Evolutionary conservation across 139 green algal genomes (phyloP), one percentile per base, ranked within the genome.

Genomic region (Chlorella sp.): DNA sequence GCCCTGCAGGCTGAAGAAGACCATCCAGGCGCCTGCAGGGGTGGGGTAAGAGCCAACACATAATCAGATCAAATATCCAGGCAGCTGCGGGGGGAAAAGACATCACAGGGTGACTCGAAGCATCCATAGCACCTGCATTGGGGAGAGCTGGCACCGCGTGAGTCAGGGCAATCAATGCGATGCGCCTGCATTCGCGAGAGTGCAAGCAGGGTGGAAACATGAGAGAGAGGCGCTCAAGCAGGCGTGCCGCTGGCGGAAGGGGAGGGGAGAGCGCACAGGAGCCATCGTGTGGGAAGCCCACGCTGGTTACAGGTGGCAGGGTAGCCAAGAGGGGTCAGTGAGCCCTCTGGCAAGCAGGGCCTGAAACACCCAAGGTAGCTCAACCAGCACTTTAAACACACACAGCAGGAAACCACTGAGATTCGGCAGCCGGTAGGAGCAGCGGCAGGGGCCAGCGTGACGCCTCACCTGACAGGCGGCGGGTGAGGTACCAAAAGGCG

Each of bases 1-100:
- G 2, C 57, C 82, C 53, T 86, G 82, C n/a, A 86, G 36, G n/a
- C 24, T 34, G 82, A 86, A 86, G 57, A 86, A 86, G 30, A 75
- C 9, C 57, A 86, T 77, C 82, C 82, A 86, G 32, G 12, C 18
- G n/a, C 82, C 82, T 86, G 82, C 60, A 77, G 39, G 24, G 28
- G 14, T 28, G 22, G 39, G 18, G 30, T 9, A 81, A 53, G 32
- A 53, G 1, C n/a, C 0, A 48, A 1, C 34, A 30, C 40, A 9
- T 34, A n/a, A 32, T 34, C 68, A 36, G 18, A 7, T 16, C 68
- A 24, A 14, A 12, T 7, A 77, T 77, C 18, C 16, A 34, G 68
- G 21, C 68, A 77, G 7, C 18, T 12, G 18, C 16, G 68, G 7
- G 68, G 22, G 18, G 7, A 22, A 16, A 34, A 18, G 14, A 18